phyloP scores from a whole-genome alignment of 2,329 filamentous ascomycete genomes.

The Stagonosporopsis vannaccii region DNA sequence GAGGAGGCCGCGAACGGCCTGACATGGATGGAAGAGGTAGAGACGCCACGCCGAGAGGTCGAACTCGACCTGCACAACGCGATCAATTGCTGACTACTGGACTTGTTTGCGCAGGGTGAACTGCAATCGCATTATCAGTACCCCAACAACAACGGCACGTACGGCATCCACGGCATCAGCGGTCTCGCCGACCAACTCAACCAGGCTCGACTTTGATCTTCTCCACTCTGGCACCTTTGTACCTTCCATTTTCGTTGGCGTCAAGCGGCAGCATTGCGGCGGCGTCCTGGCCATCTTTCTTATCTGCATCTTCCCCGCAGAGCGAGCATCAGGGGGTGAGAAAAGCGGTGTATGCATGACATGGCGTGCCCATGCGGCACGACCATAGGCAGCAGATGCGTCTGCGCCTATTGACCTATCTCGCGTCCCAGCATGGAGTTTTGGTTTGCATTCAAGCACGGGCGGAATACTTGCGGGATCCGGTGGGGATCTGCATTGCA shows the following conservation, averaged over 20 bases:
- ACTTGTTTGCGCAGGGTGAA: constrained; percentile 40
- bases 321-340: constrained; percentile 25
- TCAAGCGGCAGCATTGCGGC: constrained; percentile 30
- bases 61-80: constrained; percentile 45
- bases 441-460: constrained; percentile 37
- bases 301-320: constrained; percentile 23
- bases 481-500: constrained; percentile 26
- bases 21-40: constrained; percentile 81
- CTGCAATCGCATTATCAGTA: constrained; percentile 26
- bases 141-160: constrained; percentile 25
- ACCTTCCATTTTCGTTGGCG: constrained; percentile 29
- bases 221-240: constrained; percentile 22
- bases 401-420: constrained; percentile 7
- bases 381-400: not conserved
- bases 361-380: constrained; percentile 8
- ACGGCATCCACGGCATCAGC: constrained; percentile 28
- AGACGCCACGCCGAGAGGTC: constrained; percentile 46
- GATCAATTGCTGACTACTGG: constrained; percentile 48
- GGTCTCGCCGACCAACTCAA: constrained; percentile 44
- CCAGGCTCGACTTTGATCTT: constrained; percentile 42
- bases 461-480: constrained; percentile 18
- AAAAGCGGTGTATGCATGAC: constrained; percentile 32
- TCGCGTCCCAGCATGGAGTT: constrained; percentile 43
- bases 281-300: constrained; percentile 24
- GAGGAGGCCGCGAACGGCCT: constrained; percentile 94